Base-by-base conservation (phyloP, 208 protist genomes). In the Crithidia thermophila region DNA sequence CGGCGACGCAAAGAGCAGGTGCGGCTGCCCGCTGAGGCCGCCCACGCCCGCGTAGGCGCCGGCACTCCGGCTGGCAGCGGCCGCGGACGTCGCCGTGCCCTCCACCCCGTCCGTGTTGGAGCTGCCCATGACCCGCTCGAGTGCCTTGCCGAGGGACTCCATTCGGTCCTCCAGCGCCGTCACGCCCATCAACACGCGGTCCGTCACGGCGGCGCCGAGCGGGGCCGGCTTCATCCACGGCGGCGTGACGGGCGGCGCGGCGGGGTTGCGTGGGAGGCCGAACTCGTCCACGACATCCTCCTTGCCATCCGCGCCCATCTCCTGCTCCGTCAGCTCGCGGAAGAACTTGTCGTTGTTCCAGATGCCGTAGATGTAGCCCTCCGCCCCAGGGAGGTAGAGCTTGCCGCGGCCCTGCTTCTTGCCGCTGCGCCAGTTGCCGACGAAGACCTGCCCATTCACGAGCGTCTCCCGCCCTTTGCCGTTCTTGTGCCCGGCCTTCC, bases 331-430 rank as follows among this genome's bases (percentile, higher is more conserved):
- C 28, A 89, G 62, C 78, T 93, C 87, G 46, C 83, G 78, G 33
- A 89, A 81, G 64, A 90, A 90, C 53, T 78, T 73, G 60, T 88
- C 79, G 31, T 80, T 46, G 65, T 87, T 74, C 87, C 87, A 93
- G 31, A 93, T 72, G 43, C 87, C 87, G 58, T 74, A 83, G 43
- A 93, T 82, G 45, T 53, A 78, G 21, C 37, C 18, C 23, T 67
- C 52, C 14, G 84, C 58, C 6, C 79, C 83, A 4, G 87, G 72
- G 10, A 89, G 37, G 31, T 72, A 75, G n/a, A 89, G 56, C 67
- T 84, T 82, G 25, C 87, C 87, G 46, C 69, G 73, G 6, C 87
- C 87, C 58, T 89, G 77, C 67, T 90, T 90, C 59, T 81, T 75
- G 11, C 78, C 87, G 25, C 77, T 21, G 28, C 67, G 68, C 87